Base-by-base conservation (phyloP, 2,329 filamentous ascomycete species). In the Trichophyton mentagrophytes region DNA sequence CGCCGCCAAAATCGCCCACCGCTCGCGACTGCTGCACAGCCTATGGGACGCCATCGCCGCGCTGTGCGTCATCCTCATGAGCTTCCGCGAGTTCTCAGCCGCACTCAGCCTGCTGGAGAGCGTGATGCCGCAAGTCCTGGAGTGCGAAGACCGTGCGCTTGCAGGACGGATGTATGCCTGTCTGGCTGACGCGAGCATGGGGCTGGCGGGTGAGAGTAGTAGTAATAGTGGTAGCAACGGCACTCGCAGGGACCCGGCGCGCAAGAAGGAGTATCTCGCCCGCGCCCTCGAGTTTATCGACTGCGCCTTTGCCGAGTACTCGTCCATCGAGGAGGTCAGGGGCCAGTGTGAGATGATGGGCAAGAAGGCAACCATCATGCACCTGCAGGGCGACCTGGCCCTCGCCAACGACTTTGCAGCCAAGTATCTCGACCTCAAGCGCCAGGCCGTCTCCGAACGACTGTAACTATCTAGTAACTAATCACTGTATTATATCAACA, bases 351-450 rank as follows among this genome's bases (percentile, higher is more conserved):
- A 90, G 72, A 85, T 88, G 78, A 81, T 91, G 75, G 86, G 87
- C 20, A 93, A 93, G 78, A 91, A 89, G 73, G 86, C 88, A 2
- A 85, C 85, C 58, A 81, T 95, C 58, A 87, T 89, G 78, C 84
- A 85, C 71, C 76, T 86, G 55, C 79, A 82, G 6, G 88, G 86
- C 0, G 86, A 90, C 66, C 72, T 78, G 65, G 78, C 77, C 17
- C 67, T 85, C 64, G 84, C 85, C 0, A 86, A 86, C 66, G 83
- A 87, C 64, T 86, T 81, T 66, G 85, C 85, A 1, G 82, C 83
- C 1, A 81, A 80, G 64, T 89, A 87, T 70, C 70, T 86, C 47
- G 80, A 81, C 64, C 67, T 88, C 57, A 78, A 78, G 66, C 53
- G 44, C 20, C 44, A 47, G 44, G 44, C 44, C 17, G n/a, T 17